These are phyloP conservation scores for Rhamnella rubrinervis DNA, from an alignment of 331 rosid genomes.

Conservation along the genomic window DNA sequence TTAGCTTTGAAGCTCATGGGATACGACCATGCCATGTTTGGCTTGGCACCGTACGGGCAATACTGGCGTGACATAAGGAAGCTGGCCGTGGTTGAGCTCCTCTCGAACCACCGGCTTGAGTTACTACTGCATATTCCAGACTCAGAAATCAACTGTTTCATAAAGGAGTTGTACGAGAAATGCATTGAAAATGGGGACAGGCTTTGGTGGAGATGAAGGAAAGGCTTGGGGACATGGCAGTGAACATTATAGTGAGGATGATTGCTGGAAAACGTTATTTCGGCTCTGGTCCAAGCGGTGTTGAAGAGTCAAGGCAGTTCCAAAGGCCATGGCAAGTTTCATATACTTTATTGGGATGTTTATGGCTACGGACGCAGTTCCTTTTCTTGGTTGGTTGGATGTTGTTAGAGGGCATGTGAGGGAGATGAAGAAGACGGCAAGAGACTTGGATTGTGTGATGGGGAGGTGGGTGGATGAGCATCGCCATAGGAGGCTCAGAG, in stretches of 20 bases:
- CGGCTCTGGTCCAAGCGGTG: background rate
- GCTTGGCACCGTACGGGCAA: background rate
- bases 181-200: no score
- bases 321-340: background rate
- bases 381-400: background rate
- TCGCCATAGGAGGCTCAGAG: no score
- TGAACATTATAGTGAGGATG: background rate
- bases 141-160: background rate
- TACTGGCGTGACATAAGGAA: background rate
- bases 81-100: background rate
- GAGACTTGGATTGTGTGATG: background rate
- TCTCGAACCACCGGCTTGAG: background rate
- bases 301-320: background rate
- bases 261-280: background rate
- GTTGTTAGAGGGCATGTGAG: background rate
- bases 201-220: background rate
- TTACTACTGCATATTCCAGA: background rate
- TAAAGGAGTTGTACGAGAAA: background rate
- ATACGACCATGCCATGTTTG: constrained; percentile 12
- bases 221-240: constrained; percentile 7
- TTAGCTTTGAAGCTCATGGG: background rate
- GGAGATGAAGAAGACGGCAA: constrained; percentile 3
- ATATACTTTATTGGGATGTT: background rate
- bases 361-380: background rate
- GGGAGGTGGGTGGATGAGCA: constrained; percentile 4